phyloP scores from a whole-genome alignment of 225 moss, liverwort and hornwort genomes.

The Rhytidiadelphus loreus region DNA sequence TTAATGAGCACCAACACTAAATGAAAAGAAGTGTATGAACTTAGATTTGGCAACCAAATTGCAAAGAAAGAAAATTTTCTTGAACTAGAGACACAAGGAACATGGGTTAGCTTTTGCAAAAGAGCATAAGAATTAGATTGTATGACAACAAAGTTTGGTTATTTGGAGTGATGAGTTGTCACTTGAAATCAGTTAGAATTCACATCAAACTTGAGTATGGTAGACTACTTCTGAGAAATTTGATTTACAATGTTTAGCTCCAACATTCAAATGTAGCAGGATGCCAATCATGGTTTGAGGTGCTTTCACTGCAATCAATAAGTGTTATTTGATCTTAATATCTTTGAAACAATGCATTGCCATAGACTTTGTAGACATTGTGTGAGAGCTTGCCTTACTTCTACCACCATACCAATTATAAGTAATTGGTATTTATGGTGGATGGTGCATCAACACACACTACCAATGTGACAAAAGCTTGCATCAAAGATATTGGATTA shows the following conservation, averaged over 20 bases:
- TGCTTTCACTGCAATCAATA: neutral
- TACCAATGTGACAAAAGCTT: neutral
- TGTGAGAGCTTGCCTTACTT: neutral
- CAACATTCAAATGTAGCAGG: fast-evolving
- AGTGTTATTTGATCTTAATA: neutral
- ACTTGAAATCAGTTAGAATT: neutral
- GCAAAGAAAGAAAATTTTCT: neutral
- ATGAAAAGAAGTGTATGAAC: no score
- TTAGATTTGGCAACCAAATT: neutral
- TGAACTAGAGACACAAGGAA: neutral
- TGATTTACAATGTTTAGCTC: neutral
- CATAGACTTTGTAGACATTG: neutral
- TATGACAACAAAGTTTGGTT: neutral
- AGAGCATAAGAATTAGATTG: neutral
- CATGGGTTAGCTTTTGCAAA: fast-evolving
- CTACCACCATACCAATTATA: neutral
- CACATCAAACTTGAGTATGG: neutral
- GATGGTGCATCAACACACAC: neutral
- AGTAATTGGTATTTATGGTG: neutral
- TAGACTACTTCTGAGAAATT: fast-evolving
- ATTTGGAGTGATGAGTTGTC: neutral
- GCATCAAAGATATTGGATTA: neutral
- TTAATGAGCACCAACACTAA: neutral
- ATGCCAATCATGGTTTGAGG: neutral
- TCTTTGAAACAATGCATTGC: no score